Percentiles rank a stretch among this genome's conserved stretches.
These are phyloP conservation scores for Tricholoma bakamatsutake DNA, from an alignment of 768 basidiomycete genomes.

Conservation along the genomic window DNA sequence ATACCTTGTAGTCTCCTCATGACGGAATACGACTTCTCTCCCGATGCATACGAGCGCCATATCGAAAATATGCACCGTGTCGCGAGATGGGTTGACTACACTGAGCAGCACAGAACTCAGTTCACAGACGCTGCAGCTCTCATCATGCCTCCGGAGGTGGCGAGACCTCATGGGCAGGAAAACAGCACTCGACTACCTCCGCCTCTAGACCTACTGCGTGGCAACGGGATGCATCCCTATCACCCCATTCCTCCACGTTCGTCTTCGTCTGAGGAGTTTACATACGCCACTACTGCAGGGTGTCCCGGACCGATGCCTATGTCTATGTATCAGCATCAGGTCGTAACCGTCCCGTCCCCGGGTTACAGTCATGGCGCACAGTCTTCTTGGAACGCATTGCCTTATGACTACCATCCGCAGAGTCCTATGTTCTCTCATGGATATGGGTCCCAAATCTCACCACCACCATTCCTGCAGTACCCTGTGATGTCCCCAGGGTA, in stretches of 20 bases:
- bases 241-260: constrained; percentile 6
- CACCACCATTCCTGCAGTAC: not conserved
- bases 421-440: not conserved
- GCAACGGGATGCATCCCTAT: not conserved
- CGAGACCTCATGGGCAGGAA: not conserved
- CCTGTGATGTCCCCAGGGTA: not conserved
- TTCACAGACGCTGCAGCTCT: constrained; percentile 15
- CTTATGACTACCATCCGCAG: not conserved
- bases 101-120: constrained; percentile 13
- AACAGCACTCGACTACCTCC: constrained; percentile 8
- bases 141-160: not conserved
- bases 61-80: constrained; percentile 17
- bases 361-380: not conserved
- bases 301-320: constrained; percentile 13
- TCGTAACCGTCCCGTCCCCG: not conserved
- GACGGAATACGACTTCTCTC: constrained; percentile 22
- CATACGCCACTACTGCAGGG: constrained; percentile 9
- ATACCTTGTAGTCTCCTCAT: constrained; percentile 2
- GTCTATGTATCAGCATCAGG: not conserved
- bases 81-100: constrained; percentile 16
- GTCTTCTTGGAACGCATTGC: not conserved
- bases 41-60: constrained; percentile 17
- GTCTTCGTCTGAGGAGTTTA: constrained; percentile 3
- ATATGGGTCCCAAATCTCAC: not conserved
- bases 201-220: constrained; percentile 9